Evolutionary conservation across 2,329 filamentous ascomycete genomes (phyloP), one percentile per base, ranked within the genome.

Genomic region (Aspergillus phoenicis): DNA sequence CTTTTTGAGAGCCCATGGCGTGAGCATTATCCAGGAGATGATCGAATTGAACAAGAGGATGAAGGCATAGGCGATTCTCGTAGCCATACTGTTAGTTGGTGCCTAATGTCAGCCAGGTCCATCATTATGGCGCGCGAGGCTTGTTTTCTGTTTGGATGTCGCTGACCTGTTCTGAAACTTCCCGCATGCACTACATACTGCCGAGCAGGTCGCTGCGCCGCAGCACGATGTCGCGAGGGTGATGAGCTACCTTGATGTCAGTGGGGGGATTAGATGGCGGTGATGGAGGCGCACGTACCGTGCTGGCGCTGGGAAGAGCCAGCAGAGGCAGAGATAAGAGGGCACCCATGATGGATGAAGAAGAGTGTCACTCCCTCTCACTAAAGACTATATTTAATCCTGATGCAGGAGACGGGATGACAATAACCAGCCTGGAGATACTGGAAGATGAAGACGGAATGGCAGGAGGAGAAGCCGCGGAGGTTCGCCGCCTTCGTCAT

Each of bases 1-100:
- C 76, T 98, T 98, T 72, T 97, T 91, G 74, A 99, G 91, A 36
- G 95, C 95, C 95, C 95, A 99, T 57, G 93, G 91, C 22, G 95
- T 99, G 80, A 99, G 92, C 92, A 98, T 97, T 69, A 99, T 91
- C 95, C 95, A 99, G 38, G 95, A 94, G 55, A 98, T 77, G 66
- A 98, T 97, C 61, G 94, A 97, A 84, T 99, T 99, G 78, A 98
- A 81, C 67, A 99, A 88, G 58, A 99, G 90, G 64, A 99, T 89
- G 72, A 98, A 87, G 66, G 95, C 93, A 76, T 97, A 97, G 73
- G 91, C 94, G 80, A 98, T 96, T 82, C 95, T 91, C 68, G 95
- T 99, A 59, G 93, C 93, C 80, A 98, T 93, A 80, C 93, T 96
- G 68, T 62, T 54, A 47, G 20, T 36, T 33, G 11, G 41, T 24